A percentile compares a stretch with the other conserved stretches of the same genome.
Evolutionary conservation across 225 moss, liverwort and hornwort species (phyloP).

Genomic region (Polytrichum formosum): DNA sequence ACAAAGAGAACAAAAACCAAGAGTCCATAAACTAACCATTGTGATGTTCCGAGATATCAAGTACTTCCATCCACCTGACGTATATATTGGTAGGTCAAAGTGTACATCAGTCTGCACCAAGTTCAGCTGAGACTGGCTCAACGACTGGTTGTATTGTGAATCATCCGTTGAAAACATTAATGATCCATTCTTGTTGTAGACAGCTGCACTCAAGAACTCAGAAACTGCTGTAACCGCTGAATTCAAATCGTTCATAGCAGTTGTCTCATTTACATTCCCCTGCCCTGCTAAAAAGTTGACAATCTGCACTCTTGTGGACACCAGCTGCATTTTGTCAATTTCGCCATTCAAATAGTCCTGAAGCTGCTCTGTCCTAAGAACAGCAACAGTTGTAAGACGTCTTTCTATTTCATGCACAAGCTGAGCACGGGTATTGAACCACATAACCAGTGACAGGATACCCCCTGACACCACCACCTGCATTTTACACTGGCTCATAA

Average conservation of each 20-base stretch:
- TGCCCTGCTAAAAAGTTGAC: slow-evolving; percentile 34
- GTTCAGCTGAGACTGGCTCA: slow-evolving; percentile 27
- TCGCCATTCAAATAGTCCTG: slow-evolving; percentile 51
- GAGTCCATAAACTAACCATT: slow-evolving; percentile 20
- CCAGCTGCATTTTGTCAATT: slow-evolving; percentile 51
- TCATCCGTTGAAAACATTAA: slow-evolving; percentile 27
- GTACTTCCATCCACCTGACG: slow-evolving; percentile 37
- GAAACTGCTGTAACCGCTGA: slow-evolving; percentile 50
- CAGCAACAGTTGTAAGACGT: slow-evolving; percentile 61
- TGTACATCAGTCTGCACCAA: slow-evolving; percentile 26
- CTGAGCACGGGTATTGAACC: slow-evolving; percentile 52
- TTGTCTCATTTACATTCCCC: slow-evolving; percentile 30
- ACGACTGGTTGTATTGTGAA: slow-evolving; percentile 24
- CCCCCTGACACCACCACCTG: slow-evolving; percentile 65
- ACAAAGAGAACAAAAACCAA: neutral
- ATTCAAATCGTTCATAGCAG: slow-evolving; percentile 34
- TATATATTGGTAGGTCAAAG: slow-evolving; percentile 34
- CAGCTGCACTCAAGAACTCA: slow-evolving; percentile 50
- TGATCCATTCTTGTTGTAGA: slow-evolving; percentile 40
- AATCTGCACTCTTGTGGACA: slow-evolving; percentile 50
- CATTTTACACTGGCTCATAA: slow-evolving; percentile 7
- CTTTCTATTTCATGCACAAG: slow-evolving; percentile 66
- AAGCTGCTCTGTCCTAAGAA: slow-evolving; percentile 56
- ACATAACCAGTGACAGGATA: slow-evolving; percentile 56
- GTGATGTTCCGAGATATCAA: slow-evolving; percentile 53